Evolutionary conservation across 2,329 filamentous ascomycete genomes (phyloP).

Genomic region (Kalaharituber pfeilii): DNA sequence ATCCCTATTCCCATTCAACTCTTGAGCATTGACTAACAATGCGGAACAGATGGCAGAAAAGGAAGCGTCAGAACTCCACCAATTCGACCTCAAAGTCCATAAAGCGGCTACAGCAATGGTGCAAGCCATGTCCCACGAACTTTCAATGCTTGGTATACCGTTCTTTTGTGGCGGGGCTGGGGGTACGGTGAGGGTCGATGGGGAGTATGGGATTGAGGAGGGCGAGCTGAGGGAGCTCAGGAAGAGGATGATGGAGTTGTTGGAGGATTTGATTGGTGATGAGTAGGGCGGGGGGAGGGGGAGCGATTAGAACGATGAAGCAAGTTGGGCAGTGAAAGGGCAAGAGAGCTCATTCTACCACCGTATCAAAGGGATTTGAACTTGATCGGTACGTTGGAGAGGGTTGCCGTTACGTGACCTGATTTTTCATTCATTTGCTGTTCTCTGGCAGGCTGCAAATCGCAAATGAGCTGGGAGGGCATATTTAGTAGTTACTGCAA

Average conservation of each 20-base stretch:
- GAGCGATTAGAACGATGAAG: too few species aligned
- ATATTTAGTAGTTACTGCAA: too few species aligned
- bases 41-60: not conserved
- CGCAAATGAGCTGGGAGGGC: too few species aligned
- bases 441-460: too few species aligned
- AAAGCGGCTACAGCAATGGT: not conserved
- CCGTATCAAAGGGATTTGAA: too few species aligned
- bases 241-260: not conserved
- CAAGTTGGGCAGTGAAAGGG: too few species aligned
- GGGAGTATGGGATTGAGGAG: not conserved
- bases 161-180: not conserved
- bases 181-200: not conserved
- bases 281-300: not conserved
- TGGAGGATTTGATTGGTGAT: constrained; percentile 1
- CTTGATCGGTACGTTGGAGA: too few species aligned
- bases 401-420: too few species aligned
- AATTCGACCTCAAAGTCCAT: not conserved
- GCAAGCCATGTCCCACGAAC: not conserved
- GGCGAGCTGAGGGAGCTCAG: not conserved
- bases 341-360: too few species aligned
- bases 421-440: too few species aligned
- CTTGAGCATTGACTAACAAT: not conserved
- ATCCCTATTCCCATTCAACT: too few species aligned
- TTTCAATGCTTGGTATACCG: not conserved
- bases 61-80: not conserved